Conservation (phyloP, 768 basidiomycete species). For the Lentinula edodes region DNA sequence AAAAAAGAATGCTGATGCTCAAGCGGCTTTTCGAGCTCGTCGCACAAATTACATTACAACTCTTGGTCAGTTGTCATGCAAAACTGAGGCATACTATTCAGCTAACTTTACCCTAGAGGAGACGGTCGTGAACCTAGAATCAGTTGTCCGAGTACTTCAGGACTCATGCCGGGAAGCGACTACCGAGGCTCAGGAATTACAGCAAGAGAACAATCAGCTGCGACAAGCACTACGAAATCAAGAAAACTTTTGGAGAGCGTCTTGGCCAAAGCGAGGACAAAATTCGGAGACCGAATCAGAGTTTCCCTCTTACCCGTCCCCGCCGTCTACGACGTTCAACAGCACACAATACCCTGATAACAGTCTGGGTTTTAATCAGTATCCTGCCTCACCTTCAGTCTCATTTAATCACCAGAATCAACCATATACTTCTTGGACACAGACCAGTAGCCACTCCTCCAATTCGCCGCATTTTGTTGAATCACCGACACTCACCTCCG, state of each 20-base stretch:
- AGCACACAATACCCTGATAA: constrained; percentile 7
- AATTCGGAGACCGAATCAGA: constrained; percentile 52
- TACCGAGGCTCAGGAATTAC: constrained; percentile 54
- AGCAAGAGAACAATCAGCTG: constrained; percentile 60
- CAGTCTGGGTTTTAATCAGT: constrained; percentile 43
- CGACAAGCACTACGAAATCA: constrained; percentile 63
- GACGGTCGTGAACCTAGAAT: constrained; percentile 59
- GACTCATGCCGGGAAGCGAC: constrained; percentile 71
- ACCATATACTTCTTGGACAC: constrained; percentile 31
- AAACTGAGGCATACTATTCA: neutral
- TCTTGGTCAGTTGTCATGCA: constrained; percentile 38
- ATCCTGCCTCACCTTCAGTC: constrained; percentile 38
- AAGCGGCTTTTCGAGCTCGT: constrained; percentile 78
- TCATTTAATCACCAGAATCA: constrained; percentile 12
- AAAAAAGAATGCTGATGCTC: constrained; percentile 88
- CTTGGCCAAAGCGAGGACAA: constrained; percentile 64
- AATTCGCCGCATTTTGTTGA: constrained; percentile 51
- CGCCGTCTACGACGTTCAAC: constrained; percentile 21
- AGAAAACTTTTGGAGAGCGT: constrained; percentile 66
- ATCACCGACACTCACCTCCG: constrained; percentile 48
- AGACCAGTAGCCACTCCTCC: constrained; percentile 35
- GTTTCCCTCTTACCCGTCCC: constrained; percentile 33
- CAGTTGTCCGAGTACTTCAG: constrained; percentile 79
- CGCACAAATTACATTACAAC: constrained; percentile 76
- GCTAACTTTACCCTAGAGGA: neutral